Evolutionary conservation across 1,139 yeast species (phyloP), one percentile per base, ranked within the genome.

Genomic region (Yamadazyma dendronema): DNA sequence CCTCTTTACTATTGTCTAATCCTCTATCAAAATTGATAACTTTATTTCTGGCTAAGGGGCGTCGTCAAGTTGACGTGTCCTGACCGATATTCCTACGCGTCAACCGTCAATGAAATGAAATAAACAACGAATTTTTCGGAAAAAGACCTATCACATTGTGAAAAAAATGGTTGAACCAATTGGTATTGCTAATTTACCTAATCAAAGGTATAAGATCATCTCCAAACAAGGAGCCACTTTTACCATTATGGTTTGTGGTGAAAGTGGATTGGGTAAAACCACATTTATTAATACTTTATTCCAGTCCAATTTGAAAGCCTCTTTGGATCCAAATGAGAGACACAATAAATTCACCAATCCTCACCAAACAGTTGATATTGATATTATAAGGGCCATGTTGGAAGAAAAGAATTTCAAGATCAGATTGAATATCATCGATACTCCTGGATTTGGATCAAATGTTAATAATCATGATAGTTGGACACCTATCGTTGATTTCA

Each of bases 381-480:
- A 86, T 47, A 81, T 92, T 46, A 81, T 86, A 36, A 81, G 96
- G 56, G 97, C 97, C 16, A 81, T 86, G 51, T 74, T 94, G 50
- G 97, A 90, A 61, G 99, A 94, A 59, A 87, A 88, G 65, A 86
- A 84, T 57, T 92, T 92, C 68, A 79, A 77, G 53, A 75, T 92
- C 51, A 79, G 94, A 45, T 77, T 94, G 48, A 92, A 92, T 55
- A 76, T 92, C 43, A 81, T 94, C 52, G 99, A 92, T 63, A 92
- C 98, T 7, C 98, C 98, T 13, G 98, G 98, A 2, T 89, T 92
- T 59, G 99, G 98, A 46, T 96, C 90, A 65, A 88, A 89, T 59
- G 95, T 92, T 53, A 85, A 92, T 71, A 92, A 92, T 66, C 80
- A 77, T 53, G 92, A 87, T 56, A 79, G 96, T 37, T 94, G 97